Conservation (phyloP, 1,284 basidiomycete genomes). For the Puccinia hordei region DNA sequence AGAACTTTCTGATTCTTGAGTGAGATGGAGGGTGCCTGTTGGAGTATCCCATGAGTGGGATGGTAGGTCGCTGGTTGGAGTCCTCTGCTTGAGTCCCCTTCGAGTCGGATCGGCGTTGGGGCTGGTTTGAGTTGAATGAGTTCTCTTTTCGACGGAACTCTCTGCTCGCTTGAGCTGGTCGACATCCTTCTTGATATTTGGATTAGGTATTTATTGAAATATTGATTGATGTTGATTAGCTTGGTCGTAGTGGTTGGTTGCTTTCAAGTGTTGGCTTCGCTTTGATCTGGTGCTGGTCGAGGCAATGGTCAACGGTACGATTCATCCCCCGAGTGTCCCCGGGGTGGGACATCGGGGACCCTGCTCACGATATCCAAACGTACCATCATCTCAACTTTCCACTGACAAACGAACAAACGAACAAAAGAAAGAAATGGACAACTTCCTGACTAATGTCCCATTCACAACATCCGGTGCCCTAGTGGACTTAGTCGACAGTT, state of each 20-base stretch:
- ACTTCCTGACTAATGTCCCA: slow-evolving; percentile 63
- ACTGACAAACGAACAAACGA: background rate
- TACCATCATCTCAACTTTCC: background rate
- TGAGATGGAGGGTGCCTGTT: slow-evolving; percentile 48
- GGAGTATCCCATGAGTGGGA: slow-evolving; percentile 37
- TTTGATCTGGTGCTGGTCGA: too few relatives aligned
- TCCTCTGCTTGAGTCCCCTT: slow-evolving; percentile 30
- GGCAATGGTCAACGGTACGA: too few relatives aligned
- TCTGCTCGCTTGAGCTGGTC: background rate
- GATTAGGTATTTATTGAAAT: background rate
- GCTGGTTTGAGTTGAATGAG: slow-evolving; percentile 34
- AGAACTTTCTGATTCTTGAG: slow-evolving; percentile 57
- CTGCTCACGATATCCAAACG: too few relatives aligned
- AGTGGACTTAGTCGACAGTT: slow-evolving; percentile 98
- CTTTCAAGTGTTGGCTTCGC: too few relatives aligned
- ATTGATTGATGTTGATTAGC: too few relatives aligned
- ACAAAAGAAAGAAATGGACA: slow-evolving; percentile 28
- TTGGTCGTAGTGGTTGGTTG: too few relatives aligned
- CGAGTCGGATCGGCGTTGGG: slow-evolving; percentile 5
- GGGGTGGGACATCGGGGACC: too few relatives aligned
- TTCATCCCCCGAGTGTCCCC: too few relatives aligned
- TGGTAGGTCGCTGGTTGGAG: slow-evolving; percentile 42
- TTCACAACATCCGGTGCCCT: slow-evolving; percentile 95
- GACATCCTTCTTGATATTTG: background rate
- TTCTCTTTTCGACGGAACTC: background rate